Percentiles rank a stretch among this genome's conserved stretches.
These are phyloP conservation scores for Epichloe sylvatica DNA, from an alignment of 2,329 filamentous ascomycete genomes.

Conservation along the genomic window DNA sequence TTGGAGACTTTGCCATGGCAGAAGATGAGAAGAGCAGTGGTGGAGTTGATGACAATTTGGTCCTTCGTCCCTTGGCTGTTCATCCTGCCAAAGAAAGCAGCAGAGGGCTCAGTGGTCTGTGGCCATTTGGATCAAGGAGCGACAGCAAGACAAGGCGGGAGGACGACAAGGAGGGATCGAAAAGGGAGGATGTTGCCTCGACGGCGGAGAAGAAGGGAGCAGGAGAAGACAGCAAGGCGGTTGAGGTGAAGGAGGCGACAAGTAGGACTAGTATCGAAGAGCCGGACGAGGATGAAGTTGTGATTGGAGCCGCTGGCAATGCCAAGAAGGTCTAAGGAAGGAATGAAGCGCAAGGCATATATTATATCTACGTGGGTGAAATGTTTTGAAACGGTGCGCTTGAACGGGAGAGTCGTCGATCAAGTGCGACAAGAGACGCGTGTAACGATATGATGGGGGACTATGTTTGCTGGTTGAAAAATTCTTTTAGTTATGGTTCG, in stretches of 20 bases:
- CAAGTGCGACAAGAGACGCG: background rate
- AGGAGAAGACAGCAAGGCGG: constrained; percentile 26
- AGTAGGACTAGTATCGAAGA: constrained; percentile 46
- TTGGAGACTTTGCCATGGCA: constrained; percentile 56
- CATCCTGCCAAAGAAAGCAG: constrained; percentile 32
- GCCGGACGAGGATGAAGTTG: constrained; percentile 39
- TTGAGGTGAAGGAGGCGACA: constrained; percentile 39
- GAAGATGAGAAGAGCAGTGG: constrained; percentile 28
- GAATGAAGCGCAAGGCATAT: background rate
- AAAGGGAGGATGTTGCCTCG: constrained; percentile 7
- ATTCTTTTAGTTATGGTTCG: background rate
- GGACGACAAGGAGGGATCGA: constrained; percentile 17
- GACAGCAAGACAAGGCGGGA: constrained; percentile 16
- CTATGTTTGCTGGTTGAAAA: background rate
- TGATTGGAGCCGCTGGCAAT: constrained; percentile 14
- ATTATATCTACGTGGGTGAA: background rate
- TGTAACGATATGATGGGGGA: constrained; percentile 3
- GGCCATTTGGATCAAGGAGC: constrained; percentile 39
- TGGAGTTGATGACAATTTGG: constrained; percentile 25
- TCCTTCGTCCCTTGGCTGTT: constrained; percentile 41
- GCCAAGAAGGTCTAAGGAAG: background rate
- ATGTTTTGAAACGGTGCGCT: background rate
- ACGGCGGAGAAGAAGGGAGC: constrained; percentile 2
- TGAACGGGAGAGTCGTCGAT: background rate
- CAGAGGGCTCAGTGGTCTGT: constrained; percentile 37